Base-by-base conservation (phyloP, 345 rosid genomes). In the Iberis pinnata region DNA sequence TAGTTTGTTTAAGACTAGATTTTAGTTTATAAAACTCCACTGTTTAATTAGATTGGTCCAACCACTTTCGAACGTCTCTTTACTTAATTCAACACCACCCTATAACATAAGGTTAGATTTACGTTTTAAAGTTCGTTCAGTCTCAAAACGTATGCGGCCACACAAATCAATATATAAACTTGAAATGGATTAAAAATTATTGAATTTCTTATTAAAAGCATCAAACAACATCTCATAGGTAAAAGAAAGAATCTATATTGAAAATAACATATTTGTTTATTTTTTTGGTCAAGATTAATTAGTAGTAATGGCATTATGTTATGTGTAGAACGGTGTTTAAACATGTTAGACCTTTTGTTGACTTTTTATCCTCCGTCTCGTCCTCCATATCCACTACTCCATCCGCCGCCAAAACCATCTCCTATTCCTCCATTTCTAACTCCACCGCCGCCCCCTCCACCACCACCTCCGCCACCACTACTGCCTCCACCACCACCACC, bases 331-430 rank as follows among this genome's bases (percentile, higher is more conserved):
- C 9, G 11, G 52, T 53, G 11, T 26, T 42, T 13, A 29, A 53
- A 27, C 37, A 6, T 39, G 49, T 54, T 64, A n/a, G 69, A 55
- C 62, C 43, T 29, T 64, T 47, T 9, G 20, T 47, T 55, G 37
- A 55, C 56, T 47, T 64, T 39, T 39, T 40, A 19, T 47, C 45
- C 53, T 43, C 59, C 67, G 2, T 59, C 67, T 62, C 59, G 45
- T 14, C 60, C 53, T 16, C 32, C 60, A 53, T 43, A 36, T 15
- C 68, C 68, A 11, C 25, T 7, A 1, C 68, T 43, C 61, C 49
- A 54, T 18, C 61, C 68, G 8, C 61, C 36, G 11, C 56, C 56
- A 27, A 18, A 47, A 27, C 42, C 36, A 38, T 29, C 25, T 47
- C 61, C 62, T 0, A 1, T 26, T 1, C 49, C 68, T 15, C 32